These are phyloP conservation scores for Spathaspora sp. DNA, from an alignment of 1,139 yeast genomes.

Conservation along the genomic window DNA sequence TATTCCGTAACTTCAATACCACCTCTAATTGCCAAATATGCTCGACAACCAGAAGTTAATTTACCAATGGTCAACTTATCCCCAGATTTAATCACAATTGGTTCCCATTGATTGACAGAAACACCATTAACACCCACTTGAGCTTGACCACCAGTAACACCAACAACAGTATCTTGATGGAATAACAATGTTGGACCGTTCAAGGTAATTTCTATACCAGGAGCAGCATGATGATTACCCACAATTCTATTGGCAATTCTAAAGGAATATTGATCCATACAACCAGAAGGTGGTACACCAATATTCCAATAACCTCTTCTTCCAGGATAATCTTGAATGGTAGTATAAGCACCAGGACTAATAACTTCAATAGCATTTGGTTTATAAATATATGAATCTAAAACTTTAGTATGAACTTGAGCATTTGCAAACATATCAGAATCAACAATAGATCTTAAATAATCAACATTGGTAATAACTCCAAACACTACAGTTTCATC, in stretches of 20 bases:
- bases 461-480: slow-evolving; percentile 86
- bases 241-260: slow-evolving; percentile 87
- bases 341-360: slow-evolving; percentile 89
- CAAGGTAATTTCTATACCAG: slow-evolving; percentile 88
- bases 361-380: slow-evolving; percentile 84
- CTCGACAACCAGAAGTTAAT: slow-evolving; percentile 77
- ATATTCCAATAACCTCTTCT: slow-evolving; percentile 82
- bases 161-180: slow-evolving; percentile 75
- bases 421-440: slow-evolving; percentile 84
- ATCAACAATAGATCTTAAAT: slow-evolving; percentile 79
- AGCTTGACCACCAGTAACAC: slow-evolving; percentile 83
- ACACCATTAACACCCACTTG: slow-evolving; percentile 65
- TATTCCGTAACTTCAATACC: slow-evolving; percentile 94
- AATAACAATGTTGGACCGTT: slow-evolving; percentile 83
- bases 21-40: slow-evolving; percentile 86
- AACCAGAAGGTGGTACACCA: slow-evolving; percentile 98
- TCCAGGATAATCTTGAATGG: slow-evolving; percentile 96
- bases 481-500: slow-evolving; percentile 87
- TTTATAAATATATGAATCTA: slow-evolving; percentile 76
- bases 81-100: slow-evolving; percentile 69
- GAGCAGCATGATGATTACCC: slow-evolving; percentile 77
- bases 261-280: slow-evolving; percentile 93
- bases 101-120: slow-evolving; percentile 59
- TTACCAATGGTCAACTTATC: slow-evolving; percentile 81
- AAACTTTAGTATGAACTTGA: slow-evolving; percentile 79